Evolutionary conservation across 2,329 filamentous ascomycete genomes (phyloP).

Genomic region (Penicillium griseofulvum): DNA sequence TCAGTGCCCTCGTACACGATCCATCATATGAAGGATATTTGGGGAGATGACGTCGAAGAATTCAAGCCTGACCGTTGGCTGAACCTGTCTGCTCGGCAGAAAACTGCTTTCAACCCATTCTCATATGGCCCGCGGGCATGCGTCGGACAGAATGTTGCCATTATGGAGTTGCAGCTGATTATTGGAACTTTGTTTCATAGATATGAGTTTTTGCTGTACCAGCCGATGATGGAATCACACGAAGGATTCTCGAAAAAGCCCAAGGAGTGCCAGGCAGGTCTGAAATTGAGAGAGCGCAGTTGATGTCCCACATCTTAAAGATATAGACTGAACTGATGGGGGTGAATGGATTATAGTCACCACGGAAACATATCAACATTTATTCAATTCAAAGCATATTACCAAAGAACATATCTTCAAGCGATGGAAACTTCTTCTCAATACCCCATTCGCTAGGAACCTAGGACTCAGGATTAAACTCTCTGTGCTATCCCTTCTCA

Average conservation of each 20-base stretch:
- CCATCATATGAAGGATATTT: slow-evolving; percentile 42
- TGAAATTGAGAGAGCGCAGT: slow-evolving; percentile 8
- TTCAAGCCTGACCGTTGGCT: slow-evolving; percentile 41
- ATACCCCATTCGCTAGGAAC: slow-evolving; percentile 6
- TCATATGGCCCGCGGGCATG: slow-evolving; percentile 45
- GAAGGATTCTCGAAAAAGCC: slow-evolving; percentile 27
- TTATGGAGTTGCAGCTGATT: slow-evolving; percentile 44
- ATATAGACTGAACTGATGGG: neutral
- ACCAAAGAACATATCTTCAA: slow-evolving; percentile 19
- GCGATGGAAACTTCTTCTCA: slow-evolving; percentile 16
- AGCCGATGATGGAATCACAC: slow-evolving; percentile 18
- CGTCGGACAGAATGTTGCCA: slow-evolving; percentile 44
- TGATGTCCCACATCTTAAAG: neutral
- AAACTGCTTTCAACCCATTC: slow-evolving; percentile 40
- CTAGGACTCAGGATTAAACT: neutral
- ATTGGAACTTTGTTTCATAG: slow-evolving; percentile 29
- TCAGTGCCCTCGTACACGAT: slow-evolving; percentile 43
- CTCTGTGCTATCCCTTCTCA: neutral
- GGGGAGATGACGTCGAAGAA: slow-evolving; percentile 42
- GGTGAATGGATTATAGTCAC: neutral
- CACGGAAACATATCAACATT: neutral
- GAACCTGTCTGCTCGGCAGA: slow-evolving; percentile 31
- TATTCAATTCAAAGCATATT: slow-evolving; percentile 1
- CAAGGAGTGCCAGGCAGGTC: slow-evolving; percentile 19
- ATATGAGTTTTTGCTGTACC: slow-evolving; percentile 20